Base-by-base conservation (phyloP, 208 protist species). In the Trypanosoma vivax region DNA sequence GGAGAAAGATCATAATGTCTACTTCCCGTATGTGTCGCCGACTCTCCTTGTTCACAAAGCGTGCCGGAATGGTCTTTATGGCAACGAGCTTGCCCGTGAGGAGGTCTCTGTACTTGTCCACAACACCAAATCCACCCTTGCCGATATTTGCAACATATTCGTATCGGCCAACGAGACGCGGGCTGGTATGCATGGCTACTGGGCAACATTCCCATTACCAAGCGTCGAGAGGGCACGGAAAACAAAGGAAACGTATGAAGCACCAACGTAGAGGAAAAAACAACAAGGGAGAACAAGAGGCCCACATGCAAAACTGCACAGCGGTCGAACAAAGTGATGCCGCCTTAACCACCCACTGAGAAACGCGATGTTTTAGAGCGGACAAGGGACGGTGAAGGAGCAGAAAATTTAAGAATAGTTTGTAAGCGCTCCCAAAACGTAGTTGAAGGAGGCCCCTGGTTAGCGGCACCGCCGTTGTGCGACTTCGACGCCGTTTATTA, bases 121-220 rank as follows among this genome's bases (percentile, higher is more conserved):
- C 97, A 23, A 97, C 85, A 38, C 97, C 97, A 52, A 98, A 99
- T 18, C 96, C 97, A 21, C 97, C 97, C 47, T 96, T 77, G 43
- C 90, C 90, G 41, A 95, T 82, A 46, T 78, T 46, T 49, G 66
- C 52, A 38, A 75, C 46, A 2, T 71, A 67, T 23, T 76, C 53
- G 60, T 93, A 93, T 16, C 86, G 82, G 7, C 86, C 82, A 11
- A 76, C 77, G n/a, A 93, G 58, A 5, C 46, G 37, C 24, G 40
- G 43, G n/a, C n/a, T 29, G 11, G 40, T 43, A 19, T 43, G n/a
- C n/a, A 19, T 19, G 39, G n/a, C 6, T 19, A 24, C n/a, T 37
- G 9, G 9, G 14, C 33, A n/a, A 43, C n/a, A 7, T 51, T 24
- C 16, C 35, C 31, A 46, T 64, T 64, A 18, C 25, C 38, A 14